Percentiles rank a stretch among this genome's conserved stretches.
Evolutionary conservation across 257 asterid genomes (phyloP).

Genomic region (Striga asiatica): DNA sequence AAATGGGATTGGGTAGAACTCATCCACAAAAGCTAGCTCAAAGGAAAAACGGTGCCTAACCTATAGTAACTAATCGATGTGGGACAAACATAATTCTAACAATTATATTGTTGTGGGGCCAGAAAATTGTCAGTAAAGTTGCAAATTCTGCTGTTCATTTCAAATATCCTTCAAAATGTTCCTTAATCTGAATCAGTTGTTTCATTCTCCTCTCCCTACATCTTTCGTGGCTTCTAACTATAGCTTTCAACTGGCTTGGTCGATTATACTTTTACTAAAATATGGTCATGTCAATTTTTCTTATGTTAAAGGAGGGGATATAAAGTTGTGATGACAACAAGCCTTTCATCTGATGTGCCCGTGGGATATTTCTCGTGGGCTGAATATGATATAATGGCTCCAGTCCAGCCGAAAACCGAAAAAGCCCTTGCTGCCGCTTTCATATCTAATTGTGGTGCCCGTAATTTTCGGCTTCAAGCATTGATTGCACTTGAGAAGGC

Average conservation of each 20-base stretch:
- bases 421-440: slow-evolving; percentile 82
- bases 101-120: not conserved
- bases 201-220: too few relatives aligned
- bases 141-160: not conserved
- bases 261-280: too few relatives aligned
- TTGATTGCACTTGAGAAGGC: slow-evolving; percentile 72
- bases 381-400: slow-evolving; percentile 95
- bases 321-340: slow-evolving; percentile 80
- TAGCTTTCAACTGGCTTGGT: not conserved
- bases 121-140: not conserved
- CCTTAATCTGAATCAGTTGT: not conserved
- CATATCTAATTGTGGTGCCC: slow-evolving; percentile 92
- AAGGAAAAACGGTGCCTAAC: too few relatives aligned
- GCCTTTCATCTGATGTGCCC: slow-evolving; percentile 98
- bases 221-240: not conserved
- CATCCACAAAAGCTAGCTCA: too few relatives aligned
- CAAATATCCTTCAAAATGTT: too few relatives aligned
- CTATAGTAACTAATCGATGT: too few relatives aligned
- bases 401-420: slow-evolving; percentile 74
- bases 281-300: slow-evolving; percentile 3
- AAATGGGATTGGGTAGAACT: too few relatives aligned
- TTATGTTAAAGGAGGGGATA: slow-evolving; percentile 58
- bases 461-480: slow-evolving; percentile 84
- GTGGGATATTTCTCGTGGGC: slow-evolving; percentile 99
- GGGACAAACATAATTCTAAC: too few relatives aligned